Evolutionary conservation across 345 rosid species (phyloP), one percentile per base, ranked within the genome.

Genomic region (Acer campestre): DNA sequence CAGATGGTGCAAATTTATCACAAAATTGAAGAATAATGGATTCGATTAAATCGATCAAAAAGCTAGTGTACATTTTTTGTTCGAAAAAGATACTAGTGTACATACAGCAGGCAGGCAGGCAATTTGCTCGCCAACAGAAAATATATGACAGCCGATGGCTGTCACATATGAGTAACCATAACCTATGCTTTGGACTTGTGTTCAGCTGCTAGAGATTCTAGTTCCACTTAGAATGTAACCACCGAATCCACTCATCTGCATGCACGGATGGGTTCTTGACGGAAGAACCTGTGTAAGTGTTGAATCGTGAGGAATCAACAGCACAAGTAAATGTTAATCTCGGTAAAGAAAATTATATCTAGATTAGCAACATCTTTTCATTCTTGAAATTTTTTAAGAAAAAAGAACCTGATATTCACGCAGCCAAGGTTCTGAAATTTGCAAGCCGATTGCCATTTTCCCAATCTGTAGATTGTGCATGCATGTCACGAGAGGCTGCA

Each of bases 381-480:
- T 49, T 11, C 55, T 13, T 13, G 13, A 49, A 18, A 17, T 0
- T 56, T 56, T 18, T 56, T 1, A 4, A 7, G 14, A 31, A 73
- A 38, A 23, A 58, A 0, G 12, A 56, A 74, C 97, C 95, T 92
- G 97, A 85, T 90, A 92, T 82, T 96, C 98, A 2, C 97, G 97
- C 74, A 96, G 81, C 98, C 97, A 96, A 35, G 98, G 95, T 89
- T 96, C 99, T 48, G 98, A 88, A 79, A 96, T 89, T 79, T 96
- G 98, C 80, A 92, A 77, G 38, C 89, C 89, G 31, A 94, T 89
- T 12, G 97, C 97, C 98, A 92, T 86, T 81, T 92, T 96, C 68
- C 78, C 89, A 42, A 79, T 80, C 86, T 91, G 99, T 75, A 96
- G 85, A 56, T 89, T 87, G 86, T 91, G 94, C 99, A 96, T 96